Percentiles rank a stretch among this genome's conserved stretches.
These are phyloP conservation scores for Phylloporus rhodoxanthus DNA, from an alignment of 768 basidiomycete genomes.

Conservation along the genomic window DNA sequence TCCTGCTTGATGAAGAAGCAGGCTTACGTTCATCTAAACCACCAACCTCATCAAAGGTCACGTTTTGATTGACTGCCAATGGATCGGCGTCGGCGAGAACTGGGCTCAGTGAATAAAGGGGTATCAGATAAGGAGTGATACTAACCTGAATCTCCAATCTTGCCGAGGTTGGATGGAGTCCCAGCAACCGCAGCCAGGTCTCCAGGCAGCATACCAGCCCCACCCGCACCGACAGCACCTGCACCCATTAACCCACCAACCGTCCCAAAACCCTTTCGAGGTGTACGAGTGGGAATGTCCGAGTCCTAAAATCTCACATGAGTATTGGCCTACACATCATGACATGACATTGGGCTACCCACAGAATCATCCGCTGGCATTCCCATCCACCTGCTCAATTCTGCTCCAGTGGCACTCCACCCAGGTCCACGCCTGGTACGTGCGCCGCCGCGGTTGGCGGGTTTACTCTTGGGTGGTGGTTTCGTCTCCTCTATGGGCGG, in stretches of 20 bases:
- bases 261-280: constrained; percentile 58
- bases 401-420: constrained; percentile 76
- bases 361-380: constrained; percentile 68
- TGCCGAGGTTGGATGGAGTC: constrained; percentile 81
- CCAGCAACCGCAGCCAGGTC: constrained; percentile 60
- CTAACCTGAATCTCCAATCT: constrained; percentile 71
- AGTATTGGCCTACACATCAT: background rate
- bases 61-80: constrained; percentile 84
- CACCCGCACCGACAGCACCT: constrained; percentile 42
- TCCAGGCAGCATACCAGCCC: constrained; percentile 53
- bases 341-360: constrained; percentile 11
- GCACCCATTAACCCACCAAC: constrained; percentile 48
- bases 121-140: constrained; percentile 12
- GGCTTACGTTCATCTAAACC: constrained; percentile 86
- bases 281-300: constrained; percentile 60
- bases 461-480: constrained; percentile 34
- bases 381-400: constrained; percentile 74
- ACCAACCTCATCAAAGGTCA: constrained; percentile 95
- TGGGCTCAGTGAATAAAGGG: constrained; percentile 25
- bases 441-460: constrained; percentile 34
- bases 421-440: constrained; percentile 49
- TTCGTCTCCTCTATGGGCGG: constrained; percentile 72
- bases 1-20: background rate
- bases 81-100: constrained; percentile 95
- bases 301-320: constrained; percentile 49